Evolutionary conservation across 257 asterid species (phyloP).

Genomic region (Perilla frutescens): DNA sequence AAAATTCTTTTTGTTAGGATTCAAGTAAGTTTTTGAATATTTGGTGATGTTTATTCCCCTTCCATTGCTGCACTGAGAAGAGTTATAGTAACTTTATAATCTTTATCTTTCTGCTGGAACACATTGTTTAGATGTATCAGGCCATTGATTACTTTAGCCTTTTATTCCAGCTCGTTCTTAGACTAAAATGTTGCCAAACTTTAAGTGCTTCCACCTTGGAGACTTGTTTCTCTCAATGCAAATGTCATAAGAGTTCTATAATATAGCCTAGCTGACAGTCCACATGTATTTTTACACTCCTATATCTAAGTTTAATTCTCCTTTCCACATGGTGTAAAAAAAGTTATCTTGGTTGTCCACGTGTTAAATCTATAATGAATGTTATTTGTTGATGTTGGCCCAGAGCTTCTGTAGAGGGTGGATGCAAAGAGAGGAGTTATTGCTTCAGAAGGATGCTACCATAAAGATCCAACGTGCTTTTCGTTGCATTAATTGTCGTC

Average conservation of each 20-base stretch:
- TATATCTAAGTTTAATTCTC: neutral
- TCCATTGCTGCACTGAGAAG: neutral
- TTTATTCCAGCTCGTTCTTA: neutral
- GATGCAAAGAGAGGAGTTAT: conserved; percentile 62
- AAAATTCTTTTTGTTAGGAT: conserved; percentile 45
- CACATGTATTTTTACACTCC: neutral
- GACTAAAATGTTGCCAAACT: neutral
- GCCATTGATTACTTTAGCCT: neutral
- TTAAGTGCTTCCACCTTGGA: conserved; percentile 8
- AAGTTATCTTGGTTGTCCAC: conserved; percentile 10
- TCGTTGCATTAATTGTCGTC: conserved; percentile 51
- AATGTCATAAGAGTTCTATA: too few species aligned
- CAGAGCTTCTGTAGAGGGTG: conserved; percentile 78
- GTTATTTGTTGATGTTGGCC: conserved; percentile 29
- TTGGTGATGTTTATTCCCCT: neutral
- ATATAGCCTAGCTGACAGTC: conserved; percentile 4
- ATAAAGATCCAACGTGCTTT: conserved; percentile 65
- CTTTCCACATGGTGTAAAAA: neutral
- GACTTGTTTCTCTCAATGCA: neutral
- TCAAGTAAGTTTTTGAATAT: conserved; percentile 58
- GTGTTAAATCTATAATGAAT: conserved; percentile 22
- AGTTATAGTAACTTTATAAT: neutral
- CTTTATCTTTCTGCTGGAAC: neutral
- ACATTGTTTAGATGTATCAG: neutral
- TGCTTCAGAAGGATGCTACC: conserved; percentile 60